Conservation (phyloP, 192 early-diverging fungal genomes). For the Entomortierella parvispora region DNA sequence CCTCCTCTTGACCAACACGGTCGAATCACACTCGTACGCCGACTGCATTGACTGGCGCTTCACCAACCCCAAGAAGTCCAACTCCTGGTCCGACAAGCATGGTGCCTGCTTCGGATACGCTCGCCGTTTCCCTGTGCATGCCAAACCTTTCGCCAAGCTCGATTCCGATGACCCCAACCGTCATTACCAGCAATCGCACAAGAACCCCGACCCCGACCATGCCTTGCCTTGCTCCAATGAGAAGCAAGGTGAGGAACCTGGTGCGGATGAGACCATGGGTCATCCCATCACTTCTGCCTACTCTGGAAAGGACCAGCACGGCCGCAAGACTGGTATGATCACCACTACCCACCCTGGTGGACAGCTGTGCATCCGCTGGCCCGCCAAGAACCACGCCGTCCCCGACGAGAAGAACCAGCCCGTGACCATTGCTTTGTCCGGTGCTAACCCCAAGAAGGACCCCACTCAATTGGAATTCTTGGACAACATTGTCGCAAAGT, state of each 20-base stretch:
- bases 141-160: constrained; percentile 41
- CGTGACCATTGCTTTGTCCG: constrained; percentile 33
- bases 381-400: constrained; percentile 53
- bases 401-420: constrained; percentile 25
- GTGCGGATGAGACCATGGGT: constrained; percentile 42
- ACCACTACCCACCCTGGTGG: constrained; percentile 22
- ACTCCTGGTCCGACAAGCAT: constrained; percentile 41
- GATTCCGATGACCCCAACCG: constrained; percentile 50
- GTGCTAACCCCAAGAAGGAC: constrained; percentile 19
- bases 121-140: constrained; percentile 44
- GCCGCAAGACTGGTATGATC: constrained; percentile 30
- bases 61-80: constrained; percentile 20
- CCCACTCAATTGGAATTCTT: constrained; percentile 38
- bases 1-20: constrained; percentile 27
- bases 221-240: constrained; percentile 38
- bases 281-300: constrained; percentile 26
- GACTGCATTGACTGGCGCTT: constrained; percentile 52
- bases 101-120: constrained; percentile 39
- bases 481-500: constrained; percentile 16
- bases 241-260: constrained; percentile 34
- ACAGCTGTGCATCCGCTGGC: constrained; percentile 49
- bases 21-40: constrained; percentile 42
- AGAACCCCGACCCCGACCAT: constrained; percentile 18
- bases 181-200: constrained; percentile 50
- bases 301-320: constrained; percentile 29